Evolutionary conservation across 768 basidiomycete genomes (phyloP).

Genomic region (Paxillus involutus): DNA sequence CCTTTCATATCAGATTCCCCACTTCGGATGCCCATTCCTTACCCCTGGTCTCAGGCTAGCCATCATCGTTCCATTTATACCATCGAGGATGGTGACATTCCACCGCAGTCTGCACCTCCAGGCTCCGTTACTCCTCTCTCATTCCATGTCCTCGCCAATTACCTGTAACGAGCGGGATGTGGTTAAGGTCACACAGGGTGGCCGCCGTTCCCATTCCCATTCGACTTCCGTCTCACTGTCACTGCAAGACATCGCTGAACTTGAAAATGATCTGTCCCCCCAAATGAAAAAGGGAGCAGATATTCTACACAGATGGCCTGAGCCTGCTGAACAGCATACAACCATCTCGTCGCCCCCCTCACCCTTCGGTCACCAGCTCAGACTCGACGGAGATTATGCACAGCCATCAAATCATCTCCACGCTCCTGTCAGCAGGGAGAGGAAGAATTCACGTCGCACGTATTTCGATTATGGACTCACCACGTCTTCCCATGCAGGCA

Average conservation of each 20-base stretch:
- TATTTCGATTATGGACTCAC: conserved; percentile 23
- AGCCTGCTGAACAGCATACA: neutral
- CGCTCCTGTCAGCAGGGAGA: conserved; percentile 12
- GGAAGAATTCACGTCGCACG: conserved; percentile 13
- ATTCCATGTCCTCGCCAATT: neutral
- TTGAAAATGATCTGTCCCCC: neutral
- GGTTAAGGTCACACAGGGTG: neutral
- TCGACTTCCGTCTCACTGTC: neutral
- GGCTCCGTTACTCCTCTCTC: neutral
- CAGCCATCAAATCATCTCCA: neutral
- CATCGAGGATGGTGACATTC: neutral
- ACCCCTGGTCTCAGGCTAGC: too few relatives aligned
- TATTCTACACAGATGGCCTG: neutral
- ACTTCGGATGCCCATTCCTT: neutral
- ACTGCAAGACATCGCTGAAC: neutral
- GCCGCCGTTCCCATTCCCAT: neutral
- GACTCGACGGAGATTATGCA: neutral
- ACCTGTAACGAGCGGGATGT: neutral
- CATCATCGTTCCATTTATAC: neutral
- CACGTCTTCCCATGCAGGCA: neutral
- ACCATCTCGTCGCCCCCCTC: neutral
- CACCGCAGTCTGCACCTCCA: neutral
- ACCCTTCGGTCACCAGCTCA: conserved; percentile 4
- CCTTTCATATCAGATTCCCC: too few relatives aligned
- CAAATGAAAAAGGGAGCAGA: neutral